phyloP scores from a whole-genome alignment of 495 filamentous ascomycete genomes.

The Xylaria nigripes region DNA sequence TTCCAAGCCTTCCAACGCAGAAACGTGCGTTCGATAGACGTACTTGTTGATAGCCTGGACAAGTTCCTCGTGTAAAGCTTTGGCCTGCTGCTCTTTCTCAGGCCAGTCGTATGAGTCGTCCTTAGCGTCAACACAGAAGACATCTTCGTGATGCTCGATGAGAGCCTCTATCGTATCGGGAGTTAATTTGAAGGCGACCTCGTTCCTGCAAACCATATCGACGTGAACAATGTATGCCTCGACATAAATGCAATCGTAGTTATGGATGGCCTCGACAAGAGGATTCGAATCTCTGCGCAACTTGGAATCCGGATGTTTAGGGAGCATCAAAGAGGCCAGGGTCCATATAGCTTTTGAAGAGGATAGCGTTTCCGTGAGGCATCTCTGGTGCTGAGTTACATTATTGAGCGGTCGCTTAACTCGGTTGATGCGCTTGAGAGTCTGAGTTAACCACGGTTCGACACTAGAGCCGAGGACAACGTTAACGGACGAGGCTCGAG shows the following conservation, averaged over 20 bases:
- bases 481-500: constrained; percentile 81
- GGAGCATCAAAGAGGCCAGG: constrained; percentile 84
- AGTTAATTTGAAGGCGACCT: constrained; percentile 98
- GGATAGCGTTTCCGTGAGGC: constrained; percentile 92
- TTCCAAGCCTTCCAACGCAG: constrained; percentile 89
- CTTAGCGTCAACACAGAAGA: constrained; percentile 85
- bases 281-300: constrained; percentile 79
- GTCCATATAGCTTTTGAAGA: constrained; percentile 92
- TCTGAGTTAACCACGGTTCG: constrained; percentile 95
- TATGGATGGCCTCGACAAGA: constrained; percentile 82
- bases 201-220: constrained; percentile 96
- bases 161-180: constrained; percentile 91
- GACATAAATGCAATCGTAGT: constrained; percentile 89
- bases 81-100: constrained; percentile 91
- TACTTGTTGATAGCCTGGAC: constrained; percentile 96
- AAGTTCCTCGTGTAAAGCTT: constrained; percentile 97
- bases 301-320: constrained; percentile 83
- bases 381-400: constrained; percentile 91
- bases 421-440: constrained; percentile 93
- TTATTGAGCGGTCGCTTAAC: constrained; percentile 98
- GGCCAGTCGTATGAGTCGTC: constrained; percentile 92
- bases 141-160: constrained; percentile 94
- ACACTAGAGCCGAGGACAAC: constrained; percentile 91
- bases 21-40: constrained; percentile 83
- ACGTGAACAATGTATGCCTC: constrained; percentile 99